phyloP scores from a whole-genome alignment of 2,329 filamentous ascomycete species.

The Phyllosticta paracitricarpa region DNA sequence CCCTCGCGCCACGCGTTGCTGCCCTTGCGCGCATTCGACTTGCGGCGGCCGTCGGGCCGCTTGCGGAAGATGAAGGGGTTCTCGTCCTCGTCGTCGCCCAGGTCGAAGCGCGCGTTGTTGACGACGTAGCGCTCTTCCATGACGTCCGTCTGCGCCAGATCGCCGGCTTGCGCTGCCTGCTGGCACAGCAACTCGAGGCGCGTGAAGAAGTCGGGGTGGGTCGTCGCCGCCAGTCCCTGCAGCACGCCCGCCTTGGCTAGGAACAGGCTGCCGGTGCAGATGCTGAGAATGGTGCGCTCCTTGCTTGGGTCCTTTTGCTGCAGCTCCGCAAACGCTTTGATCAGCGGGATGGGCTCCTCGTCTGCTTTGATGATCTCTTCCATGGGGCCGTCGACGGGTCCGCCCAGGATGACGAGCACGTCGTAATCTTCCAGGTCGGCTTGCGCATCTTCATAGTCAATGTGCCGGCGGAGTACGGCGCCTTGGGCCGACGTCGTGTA shows the following conservation, averaged over 20 bases:
- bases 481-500: conserved; percentile 49
- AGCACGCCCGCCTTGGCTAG: conserved; percentile 69
- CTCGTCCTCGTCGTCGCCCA: conserved; percentile 66
- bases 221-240: conserved; percentile 69
- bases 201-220: conserved; percentile 70
- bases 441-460: conserved; percentile 69
- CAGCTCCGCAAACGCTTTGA: conserved; percentile 66
- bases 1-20: conserved; percentile 72
- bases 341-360: conserved; percentile 56
- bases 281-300: conserved; percentile 70
- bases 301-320: conserved; percentile 69
- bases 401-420: conserved; percentile 68
- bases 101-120: conserved; percentile 81
- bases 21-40: conserved; percentile 56
- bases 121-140: conserved; percentile 80
- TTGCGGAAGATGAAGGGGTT: conserved; percentile 75
- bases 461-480: conserved; percentile 61
- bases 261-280: conserved; percentile 72
- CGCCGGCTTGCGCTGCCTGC: conserved; percentile 57
- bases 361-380: conserved; percentile 45
- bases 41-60: conserved; percentile 43
- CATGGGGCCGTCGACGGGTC: conserved; percentile 44
- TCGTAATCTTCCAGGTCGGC: conserved; percentile 66
- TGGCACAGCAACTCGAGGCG: conserved; percentile 74
- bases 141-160: conserved; percentile 70